Base-by-base conservation (phyloP, 2,329 filamentous ascomycete species). In the Chrysoporthe cubensis region DNA sequence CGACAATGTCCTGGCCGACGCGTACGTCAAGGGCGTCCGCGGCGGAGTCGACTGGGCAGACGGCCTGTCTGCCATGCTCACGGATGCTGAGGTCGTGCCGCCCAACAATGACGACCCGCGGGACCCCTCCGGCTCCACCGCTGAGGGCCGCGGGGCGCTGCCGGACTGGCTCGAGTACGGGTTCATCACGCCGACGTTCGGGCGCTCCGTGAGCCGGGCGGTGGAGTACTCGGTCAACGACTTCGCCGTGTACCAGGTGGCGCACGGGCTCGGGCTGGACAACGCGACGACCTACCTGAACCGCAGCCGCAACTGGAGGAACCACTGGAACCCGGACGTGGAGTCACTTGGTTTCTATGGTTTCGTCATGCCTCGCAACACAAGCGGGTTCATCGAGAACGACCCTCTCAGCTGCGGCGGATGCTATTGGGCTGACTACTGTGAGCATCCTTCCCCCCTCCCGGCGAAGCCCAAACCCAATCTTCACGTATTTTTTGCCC, bases 1-100 rank as follows among this genome's bases (percentile, higher is more conserved):
- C 4, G 90, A 93, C 75, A 92, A 90, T 66, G 85, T 93, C 4
- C 84, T 93, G 18, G 90, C 90, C 2, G 90, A 93, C 73, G 90
- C 90, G 0, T 92, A 87, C 70, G 83, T 91, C 42, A 92, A 92
- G 75, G 88, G 89, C 0, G 84, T 92, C 2, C 80, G 84, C 14
- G 88, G 87, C 4, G 79, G 79, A 4, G 80, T 93, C 56, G 80
- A 92, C 76, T 93, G 90, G 90, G 78, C 81, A 3, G 85, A 87
- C 65, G 88, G 83, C 4, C 90, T 87, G 71, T 78, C 81, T 5
- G 87, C 89, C 59, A 90, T 91, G 88, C 78, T 86, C 9, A 90
- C 86, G 58, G 86, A 93, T 71, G 90, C 90, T 14, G 89, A 92
- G 76, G 82, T 85, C 7, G 81, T 83, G 0, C 88, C 90, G 0